phyloP scores from a whole-genome alignment of 441 rosid species.

The Biscutella laevigata region DNA sequence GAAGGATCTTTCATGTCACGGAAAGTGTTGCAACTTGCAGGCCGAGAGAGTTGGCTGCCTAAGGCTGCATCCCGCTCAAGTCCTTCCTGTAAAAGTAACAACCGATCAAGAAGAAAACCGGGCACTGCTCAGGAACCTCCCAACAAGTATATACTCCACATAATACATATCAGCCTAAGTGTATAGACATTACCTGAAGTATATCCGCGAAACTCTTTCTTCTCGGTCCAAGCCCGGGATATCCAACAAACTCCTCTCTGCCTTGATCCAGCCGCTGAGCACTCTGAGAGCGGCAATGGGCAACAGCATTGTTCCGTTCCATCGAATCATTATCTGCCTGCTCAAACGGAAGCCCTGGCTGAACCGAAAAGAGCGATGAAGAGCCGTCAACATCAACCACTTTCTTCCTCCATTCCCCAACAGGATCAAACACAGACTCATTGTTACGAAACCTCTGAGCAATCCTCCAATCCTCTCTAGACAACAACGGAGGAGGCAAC shows the following conservation, averaged over 20 bases:
- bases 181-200: constrained; percentile 58
- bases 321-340: constrained; percentile 61
- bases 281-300: constrained; percentile 33
- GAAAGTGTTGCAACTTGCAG: constrained; percentile 65
- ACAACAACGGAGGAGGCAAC: constrained; percentile 72
- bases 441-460: constrained; percentile 75
- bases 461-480: constrained; percentile 84
- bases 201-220: constrained; percentile 96
- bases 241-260: constrained; percentile 32
- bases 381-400: constrained; percentile 34
- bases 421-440: constrained; percentile 43
- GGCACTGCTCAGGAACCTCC: background rate
- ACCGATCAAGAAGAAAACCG: background rate
- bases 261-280: constrained; percentile 46
- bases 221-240: constrained; percentile 54
- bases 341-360: constrained; percentile 52
- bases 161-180: background rate
- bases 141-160: background rate
- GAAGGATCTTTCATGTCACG: constrained; percentile 43
- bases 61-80: constrained; percentile 50
- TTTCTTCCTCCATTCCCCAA: constrained; percentile 49
- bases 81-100: constrained; percentile 56
- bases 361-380: constrained; percentile 59
- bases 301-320: constrained; percentile 50
- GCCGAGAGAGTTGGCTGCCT: constrained; percentile 50